Conservation (phyloP, 768 basidiomycete species). For the Suillus plorans region DNA sequence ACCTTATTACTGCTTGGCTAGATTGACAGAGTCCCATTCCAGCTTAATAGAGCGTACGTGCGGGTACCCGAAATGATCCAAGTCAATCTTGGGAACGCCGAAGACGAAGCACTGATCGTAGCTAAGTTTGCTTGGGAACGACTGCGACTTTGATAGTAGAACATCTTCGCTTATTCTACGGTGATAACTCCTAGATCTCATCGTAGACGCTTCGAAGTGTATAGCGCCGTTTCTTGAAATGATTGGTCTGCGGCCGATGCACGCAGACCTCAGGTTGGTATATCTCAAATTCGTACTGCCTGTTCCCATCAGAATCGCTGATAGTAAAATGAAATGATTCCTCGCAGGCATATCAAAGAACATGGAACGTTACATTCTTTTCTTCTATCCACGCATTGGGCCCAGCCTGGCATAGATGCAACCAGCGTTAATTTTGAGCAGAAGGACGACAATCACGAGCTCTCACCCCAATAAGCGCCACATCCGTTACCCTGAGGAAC, state of each 20-base stretch:
- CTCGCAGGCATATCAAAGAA: background rate
- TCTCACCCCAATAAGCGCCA: slow-evolving; percentile 9
- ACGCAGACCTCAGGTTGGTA: background rate
- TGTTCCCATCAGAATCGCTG: background rate
- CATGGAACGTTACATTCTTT: background rate
- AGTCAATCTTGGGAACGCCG: background rate
- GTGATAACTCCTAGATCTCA: background rate
- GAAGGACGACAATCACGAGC: background rate
- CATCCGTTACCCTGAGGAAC: slow-evolving; percentile 1
- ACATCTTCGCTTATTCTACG: background rate
- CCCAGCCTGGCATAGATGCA: background rate
- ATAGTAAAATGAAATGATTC: background rate
- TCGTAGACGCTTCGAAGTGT: background rate
- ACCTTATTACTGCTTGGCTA: background rate
- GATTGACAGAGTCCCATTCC: background rate
- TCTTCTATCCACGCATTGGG: background rate
- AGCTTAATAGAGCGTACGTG: background rate
- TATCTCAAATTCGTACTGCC: background rate
- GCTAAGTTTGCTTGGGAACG: background rate
- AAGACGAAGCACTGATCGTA: background rate
- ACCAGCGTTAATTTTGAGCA: background rate
- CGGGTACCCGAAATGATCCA: background rate
- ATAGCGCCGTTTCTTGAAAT: background rate
- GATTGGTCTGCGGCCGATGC: background rate
- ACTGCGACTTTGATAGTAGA: background rate